Conservation (phyloP, 306 rosid species). For the Rosa chinensis region DNA sequence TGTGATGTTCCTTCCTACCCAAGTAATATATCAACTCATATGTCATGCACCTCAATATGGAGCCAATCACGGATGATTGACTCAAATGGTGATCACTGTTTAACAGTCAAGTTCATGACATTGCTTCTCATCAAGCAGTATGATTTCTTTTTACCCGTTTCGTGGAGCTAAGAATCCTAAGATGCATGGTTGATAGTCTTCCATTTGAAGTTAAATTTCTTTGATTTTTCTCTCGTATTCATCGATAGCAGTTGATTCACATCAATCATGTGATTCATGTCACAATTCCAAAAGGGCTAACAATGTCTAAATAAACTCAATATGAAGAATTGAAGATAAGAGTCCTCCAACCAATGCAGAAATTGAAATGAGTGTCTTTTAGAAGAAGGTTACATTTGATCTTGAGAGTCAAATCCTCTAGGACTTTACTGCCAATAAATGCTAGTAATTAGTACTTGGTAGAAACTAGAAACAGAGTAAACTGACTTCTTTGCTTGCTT, state of each 20-base stretch:
- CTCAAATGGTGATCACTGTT: not conserved
- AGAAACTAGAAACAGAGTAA: slow-evolving; percentile 11
- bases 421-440: slow-evolving; percentile 2
- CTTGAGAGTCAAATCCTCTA: not conserved
- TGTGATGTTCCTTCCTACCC: not conserved
- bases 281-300: not conserved
- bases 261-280: not conserved
- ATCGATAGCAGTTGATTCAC: not conserved
- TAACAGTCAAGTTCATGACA: not conserved
- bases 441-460: not conserved
- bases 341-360: not conserved
- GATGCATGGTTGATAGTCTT: not conserved
- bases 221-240: not conserved
- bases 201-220: not conserved
- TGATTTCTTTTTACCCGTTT: not conserved
- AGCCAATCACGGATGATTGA: not conserved
- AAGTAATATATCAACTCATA: not conserved
- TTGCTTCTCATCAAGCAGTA: not conserved
- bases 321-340: not conserved
- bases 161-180: not conserved
- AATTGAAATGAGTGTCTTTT: not conserved
- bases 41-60: not conserved
- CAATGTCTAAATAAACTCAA: not conserved
- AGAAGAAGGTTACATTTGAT: slow-evolving; percentile 8
- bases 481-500: slow-evolving; percentile 19